These are phyloP conservation scores for Taphrina wiesneri DNA, from an alignment of 1,139 yeast genomes.

Conservation along the genomic window DNA sequence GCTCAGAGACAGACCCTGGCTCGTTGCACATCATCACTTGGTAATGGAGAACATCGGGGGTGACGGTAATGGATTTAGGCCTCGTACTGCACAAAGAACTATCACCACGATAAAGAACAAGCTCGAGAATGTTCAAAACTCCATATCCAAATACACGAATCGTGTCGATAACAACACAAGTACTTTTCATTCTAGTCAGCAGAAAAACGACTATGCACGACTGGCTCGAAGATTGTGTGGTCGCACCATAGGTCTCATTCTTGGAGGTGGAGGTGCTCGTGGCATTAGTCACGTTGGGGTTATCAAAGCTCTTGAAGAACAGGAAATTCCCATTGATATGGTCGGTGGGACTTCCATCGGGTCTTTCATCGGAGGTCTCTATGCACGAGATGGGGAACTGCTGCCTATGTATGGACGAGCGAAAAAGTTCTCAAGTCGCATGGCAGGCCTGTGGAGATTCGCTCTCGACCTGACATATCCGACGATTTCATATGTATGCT, in stretches of 20 bases:
- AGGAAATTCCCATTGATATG: conserved; percentile 89
- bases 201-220: conserved; percentile 85
- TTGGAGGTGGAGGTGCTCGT: conserved; percentile 98
- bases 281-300: conserved; percentile 93
- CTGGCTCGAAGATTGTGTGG: conserved; percentile 87
- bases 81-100: conserved; percentile 33
- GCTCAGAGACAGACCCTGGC: conserved; percentile 86
- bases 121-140: conserved; percentile 46
- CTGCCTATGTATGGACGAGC: conserved; percentile 90
- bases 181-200: conserved; percentile 53
- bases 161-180: conserved; percentile 45
- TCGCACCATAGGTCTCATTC: conserved; percentile 87
- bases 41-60: conserved; percentile 47
- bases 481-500: conserved; percentile 67
- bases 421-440: conserved; percentile 78
- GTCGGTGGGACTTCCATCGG: conserved; percentile 98
- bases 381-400: conserved; percentile 86
- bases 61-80: conserved; percentile 2
- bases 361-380: conserved; percentile 89
- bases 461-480: conserved; percentile 86
- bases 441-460: conserved; percentile 83
- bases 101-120: conserved; percentile 41
- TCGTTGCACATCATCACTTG: conserved; percentile 88
- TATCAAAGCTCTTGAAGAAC: conserved; percentile 86
- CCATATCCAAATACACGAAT: conserved; percentile 45